Evolutionary conservation across 2,329 filamentous ascomycete species (phyloP).

Genomic region (Pseudogymnoascus sp.): DNA sequence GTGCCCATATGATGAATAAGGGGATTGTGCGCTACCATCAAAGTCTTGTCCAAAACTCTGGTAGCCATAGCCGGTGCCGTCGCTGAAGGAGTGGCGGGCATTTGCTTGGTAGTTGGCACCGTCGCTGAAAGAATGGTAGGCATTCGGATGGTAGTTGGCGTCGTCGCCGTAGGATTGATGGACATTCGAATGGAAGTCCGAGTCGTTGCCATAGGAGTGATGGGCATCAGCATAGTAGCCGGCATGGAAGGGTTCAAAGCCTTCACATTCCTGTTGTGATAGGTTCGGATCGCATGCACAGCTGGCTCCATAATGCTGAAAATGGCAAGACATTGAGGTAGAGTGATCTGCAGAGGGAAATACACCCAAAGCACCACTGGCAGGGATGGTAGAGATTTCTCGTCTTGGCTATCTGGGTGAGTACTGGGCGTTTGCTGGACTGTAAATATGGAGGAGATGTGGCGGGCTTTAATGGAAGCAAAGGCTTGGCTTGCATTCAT

Average conservation of each 20-base stretch:
- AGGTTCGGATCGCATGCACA: background rate
- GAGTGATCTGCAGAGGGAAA: background rate
- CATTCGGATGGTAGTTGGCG: background rate
- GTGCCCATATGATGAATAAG: background rate
- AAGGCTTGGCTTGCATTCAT: background rate
- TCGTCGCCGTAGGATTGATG: background rate
- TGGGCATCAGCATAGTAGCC: background rate
- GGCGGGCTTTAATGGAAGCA: background rate
- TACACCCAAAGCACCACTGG: background rate
- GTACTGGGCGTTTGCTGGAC: background rate
- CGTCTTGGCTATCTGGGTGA: background rate
- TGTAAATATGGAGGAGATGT: background rate
- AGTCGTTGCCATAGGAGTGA: background rate
- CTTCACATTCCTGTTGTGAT: background rate
- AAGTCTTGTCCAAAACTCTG: background rate
- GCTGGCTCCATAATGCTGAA: background rate
- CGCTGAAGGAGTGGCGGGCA: background rate
- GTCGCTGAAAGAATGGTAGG: background rate
- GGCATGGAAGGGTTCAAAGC: background rate
- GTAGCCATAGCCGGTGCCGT: background rate
- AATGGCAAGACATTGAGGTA: background rate
- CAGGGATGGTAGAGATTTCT: background rate
- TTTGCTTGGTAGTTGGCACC: background rate
- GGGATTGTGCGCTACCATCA: background rate
- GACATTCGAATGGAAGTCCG: background rate